Percentiles rank a stretch among this genome's conserved stretches.
Conservation (phyloP, 257 asterid species). For the Schizonepeta tenuifolia region DNA sequence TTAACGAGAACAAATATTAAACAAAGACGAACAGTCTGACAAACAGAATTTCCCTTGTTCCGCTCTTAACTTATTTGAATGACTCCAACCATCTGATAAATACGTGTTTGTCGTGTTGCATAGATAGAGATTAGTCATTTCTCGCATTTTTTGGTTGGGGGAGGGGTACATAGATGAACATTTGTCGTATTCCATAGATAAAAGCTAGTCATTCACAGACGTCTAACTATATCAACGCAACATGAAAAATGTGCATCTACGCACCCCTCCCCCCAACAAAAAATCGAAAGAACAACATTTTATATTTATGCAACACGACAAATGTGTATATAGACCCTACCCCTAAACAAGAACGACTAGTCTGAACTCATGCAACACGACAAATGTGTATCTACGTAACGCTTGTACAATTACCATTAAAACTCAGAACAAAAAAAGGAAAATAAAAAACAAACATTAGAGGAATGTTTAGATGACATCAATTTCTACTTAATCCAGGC, state of each 20-base stretch:
- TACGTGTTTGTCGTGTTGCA: neutral
- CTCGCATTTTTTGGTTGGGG: too few relatives aligned
- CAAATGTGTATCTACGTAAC: neutral
- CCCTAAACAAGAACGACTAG: neutral
- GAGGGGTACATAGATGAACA: too few relatives aligned
- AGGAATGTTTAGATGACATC: neutral
- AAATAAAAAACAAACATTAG: conserved; percentile 21
- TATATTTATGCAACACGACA: neutral
- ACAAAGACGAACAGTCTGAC: neutral
- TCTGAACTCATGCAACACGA: neutral
- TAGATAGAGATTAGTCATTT: neutral
- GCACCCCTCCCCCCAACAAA: neutral
- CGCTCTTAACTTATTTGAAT: neutral
- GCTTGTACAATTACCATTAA: neutral
- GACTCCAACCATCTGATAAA: neutral
- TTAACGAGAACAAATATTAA: conserved; percentile 17
- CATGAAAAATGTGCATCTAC: neutral
- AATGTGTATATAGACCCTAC: neutral
- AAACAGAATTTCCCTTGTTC: neutral
- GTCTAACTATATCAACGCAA: neutral
- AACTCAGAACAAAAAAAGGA: conserved; percentile 1
- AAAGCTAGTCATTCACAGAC: too few relatives aligned
- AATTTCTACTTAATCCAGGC: conserved; percentile 14
- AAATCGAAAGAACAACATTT: neutral
- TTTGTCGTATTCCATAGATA: neutral